Conservation (phyloP, 2,329 filamentous ascomycete genomes). For the Amylocarpus encephaloides region DNA sequence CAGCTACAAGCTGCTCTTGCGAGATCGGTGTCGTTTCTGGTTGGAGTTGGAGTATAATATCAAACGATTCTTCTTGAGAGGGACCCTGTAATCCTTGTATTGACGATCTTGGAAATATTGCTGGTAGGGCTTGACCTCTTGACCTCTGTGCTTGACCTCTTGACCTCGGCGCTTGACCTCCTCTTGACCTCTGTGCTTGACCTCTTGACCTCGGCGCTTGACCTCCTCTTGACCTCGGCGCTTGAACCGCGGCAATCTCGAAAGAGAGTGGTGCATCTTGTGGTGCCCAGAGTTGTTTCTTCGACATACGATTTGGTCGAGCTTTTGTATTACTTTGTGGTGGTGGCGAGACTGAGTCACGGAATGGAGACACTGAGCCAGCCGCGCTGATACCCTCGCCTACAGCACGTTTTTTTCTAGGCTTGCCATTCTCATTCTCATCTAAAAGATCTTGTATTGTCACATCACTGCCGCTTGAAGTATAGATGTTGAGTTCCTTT, state of each 20-base stretch:
- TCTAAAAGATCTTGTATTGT: slow-evolving; percentile 23
- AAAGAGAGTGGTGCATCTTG: slow-evolving; percentile 17
- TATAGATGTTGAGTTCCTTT: slow-evolving; percentile 18
- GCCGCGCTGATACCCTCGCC: slow-evolving; percentile 28
- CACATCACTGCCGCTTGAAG: slow-evolving; percentile 7
- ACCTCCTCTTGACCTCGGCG: slow-evolving; percentile 3
- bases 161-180: too few species aligned
- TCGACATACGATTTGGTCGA: slow-evolving; percentile 12
- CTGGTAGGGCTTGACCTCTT: neutral
- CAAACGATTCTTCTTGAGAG: neutral
- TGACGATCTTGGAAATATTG: neutral
- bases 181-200: slow-evolving; percentile 3
- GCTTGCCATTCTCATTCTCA: slow-evolving; percentile 16
- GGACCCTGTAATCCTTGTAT: neutral
- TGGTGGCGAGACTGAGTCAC: too few species aligned
- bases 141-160: slow-evolving; percentile 4
- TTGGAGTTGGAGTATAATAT: slow-evolving; percentile 7
- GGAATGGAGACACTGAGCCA: slow-evolving; percentile 22
- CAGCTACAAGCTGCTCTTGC: slow-evolving; percentile 12
- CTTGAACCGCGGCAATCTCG: slow-evolving; percentile 22
- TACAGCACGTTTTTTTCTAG: slow-evolving; percentile 23
- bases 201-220: too few species aligned
- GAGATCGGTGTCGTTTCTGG: slow-evolving; percentile 32
- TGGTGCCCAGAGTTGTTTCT: slow-evolving; percentile 25
- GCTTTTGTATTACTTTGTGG: slow-evolving; percentile 21